Evolutionary conservation across 371 early-diverging fungal species (phyloP), one percentile per base, ranked within the genome.

Genomic region (Chytridiales sp.): DNA sequence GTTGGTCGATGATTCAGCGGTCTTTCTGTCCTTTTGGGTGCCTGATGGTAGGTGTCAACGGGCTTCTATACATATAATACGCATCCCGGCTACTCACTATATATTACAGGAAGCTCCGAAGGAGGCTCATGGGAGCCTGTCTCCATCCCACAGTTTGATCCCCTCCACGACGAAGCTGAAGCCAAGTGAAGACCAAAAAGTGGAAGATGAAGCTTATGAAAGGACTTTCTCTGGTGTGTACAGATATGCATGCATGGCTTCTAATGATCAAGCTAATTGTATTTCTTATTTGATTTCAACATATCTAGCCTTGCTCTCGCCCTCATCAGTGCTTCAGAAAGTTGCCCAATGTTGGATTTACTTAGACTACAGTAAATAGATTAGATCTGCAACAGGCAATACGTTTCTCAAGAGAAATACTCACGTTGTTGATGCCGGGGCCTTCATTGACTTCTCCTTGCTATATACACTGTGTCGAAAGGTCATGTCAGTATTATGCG

Each of bases 91-190:
- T n/a, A n/a, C 38, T n/a, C 38, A n/a, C 38, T 11, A 38, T 11
- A 11, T 38, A 11, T 22, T n/a, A 44, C 44, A 44, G 44, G 44
- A 11, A 44, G 44, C 22, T 44, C 22, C n/a, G n/a, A 11, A 8
- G 44, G 22, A 22, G 44, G 44, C 44, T 6, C 58, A 6, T 76
- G 71, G 71, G 71, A 70, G 39, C 48, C 59, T 2, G 64, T 71
- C 2, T 55, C 64, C 24, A 60, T 73, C 3, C 66, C 70, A 3
- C 65, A 68, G 15, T 73, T 68, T 50, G 76, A 76, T 47, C 66
- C 73, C n/a, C 54, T 75, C 3, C 26, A 67, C 34, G 72, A 72
- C 39, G 70, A 71, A 15, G 64, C n/a, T 22, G 61, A 55, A 0
- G 54, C 34, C 2, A 34, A 13, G 27, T 3, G 61, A 19, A 11